Percentiles rank a stretch among this genome's conserved stretches.
Evolutionary conservation across 352 stramenopile species (phyloP).

Genomic region (Plasmopara viticola): DNA sequence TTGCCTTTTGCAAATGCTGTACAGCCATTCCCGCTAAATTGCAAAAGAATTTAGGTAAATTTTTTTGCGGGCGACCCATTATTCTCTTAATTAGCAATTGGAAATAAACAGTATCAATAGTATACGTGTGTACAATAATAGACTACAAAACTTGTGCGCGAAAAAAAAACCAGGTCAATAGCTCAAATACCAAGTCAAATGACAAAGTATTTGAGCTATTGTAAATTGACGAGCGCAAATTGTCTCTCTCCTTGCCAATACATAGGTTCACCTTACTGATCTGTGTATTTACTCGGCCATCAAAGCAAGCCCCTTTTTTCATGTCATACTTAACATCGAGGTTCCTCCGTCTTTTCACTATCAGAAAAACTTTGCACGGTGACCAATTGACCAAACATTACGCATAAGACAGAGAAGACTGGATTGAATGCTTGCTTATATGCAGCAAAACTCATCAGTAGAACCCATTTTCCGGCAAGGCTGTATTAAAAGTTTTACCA

Average conservation of each 20-base stretch:
- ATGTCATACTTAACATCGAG: background rate
- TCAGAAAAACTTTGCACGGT: background rate
- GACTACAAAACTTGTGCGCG: too few relatives aligned
- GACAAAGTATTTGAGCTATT: too few relatives aligned
- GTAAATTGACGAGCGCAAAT: too few relatives aligned
- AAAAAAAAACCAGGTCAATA: too few relatives aligned
- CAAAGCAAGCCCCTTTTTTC: background rate
- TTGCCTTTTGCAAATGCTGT: slow-evolving; percentile 10
- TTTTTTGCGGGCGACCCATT: slow-evolving; percentile 15
- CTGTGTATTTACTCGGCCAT: too few relatives aligned
- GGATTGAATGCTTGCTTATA: slow-evolving; percentile 17
- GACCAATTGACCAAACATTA: background rate
- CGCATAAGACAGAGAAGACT: background rate
- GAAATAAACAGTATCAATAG: too few relatives aligned
- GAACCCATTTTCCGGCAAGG: slow-evolving; percentile 72
- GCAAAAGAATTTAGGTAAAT: background rate
- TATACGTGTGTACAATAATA: too few relatives aligned
- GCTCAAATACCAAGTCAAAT: too few relatives aligned
- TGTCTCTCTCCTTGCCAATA: background rate
- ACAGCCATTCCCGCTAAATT: slow-evolving; percentile 20
- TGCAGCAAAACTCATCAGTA: slow-evolving; percentile 40
- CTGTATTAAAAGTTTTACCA: slow-evolving; percentile 72
- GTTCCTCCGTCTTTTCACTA: too few relatives aligned
- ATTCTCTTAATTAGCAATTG: too few relatives aligned
- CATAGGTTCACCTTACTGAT: background rate